Base-by-base conservation (phyloP, 495 filamentous ascomycete genomes). In the Trichoderma asperelloides region DNA sequence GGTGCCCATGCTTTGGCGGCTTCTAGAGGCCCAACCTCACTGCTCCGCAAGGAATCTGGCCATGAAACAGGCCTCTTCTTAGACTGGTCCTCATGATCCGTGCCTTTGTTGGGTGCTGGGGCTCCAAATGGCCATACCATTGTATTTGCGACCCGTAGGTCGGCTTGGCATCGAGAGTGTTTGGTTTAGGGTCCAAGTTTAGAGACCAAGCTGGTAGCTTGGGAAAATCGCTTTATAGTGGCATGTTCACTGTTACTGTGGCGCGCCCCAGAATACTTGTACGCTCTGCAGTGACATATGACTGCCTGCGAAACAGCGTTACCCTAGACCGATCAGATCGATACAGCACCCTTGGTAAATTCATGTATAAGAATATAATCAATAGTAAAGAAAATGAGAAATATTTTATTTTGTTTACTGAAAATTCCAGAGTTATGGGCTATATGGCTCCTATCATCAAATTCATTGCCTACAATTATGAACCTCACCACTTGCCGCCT, bases 11-110 rank as follows among this genome's bases (percentile, higher is more conserved):
- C 90, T 65, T 85, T 77, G 0, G 87, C 83, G 68, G 88, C 84
- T 65, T 81, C 82, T 76, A 90, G 92, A 66, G 88, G 86, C 16
- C 89, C 93, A 74, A 90, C 82, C 55, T 79, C 83, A 37, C 71
- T 73, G 68, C 84, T 85, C 28, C 60, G 18, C 62, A 86, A 75
- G 62, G 73, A 79, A 41, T 85, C 77, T 21, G 75, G 72, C 84
- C 85, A 87, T 9, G 79, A 74, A 45, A 81, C 73, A 65, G 75
- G 70, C 23, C 70, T 69, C 70, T 76, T 79, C 64, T 72, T 71
- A 37, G 65, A 27, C 45, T 41, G 45, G 16, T 40, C 51, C 33
- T 60, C 49, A 25, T 67, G 57, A 63, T 47, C 40, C 7, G 66
- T 15, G 23, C 23, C n/a, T 1, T 40, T 43, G n/a, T 18, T 28